Evolutionary conservation across 2,329 filamentous ascomycete species (phyloP).

Genomic region (Colletotrichum spinosum): DNA sequence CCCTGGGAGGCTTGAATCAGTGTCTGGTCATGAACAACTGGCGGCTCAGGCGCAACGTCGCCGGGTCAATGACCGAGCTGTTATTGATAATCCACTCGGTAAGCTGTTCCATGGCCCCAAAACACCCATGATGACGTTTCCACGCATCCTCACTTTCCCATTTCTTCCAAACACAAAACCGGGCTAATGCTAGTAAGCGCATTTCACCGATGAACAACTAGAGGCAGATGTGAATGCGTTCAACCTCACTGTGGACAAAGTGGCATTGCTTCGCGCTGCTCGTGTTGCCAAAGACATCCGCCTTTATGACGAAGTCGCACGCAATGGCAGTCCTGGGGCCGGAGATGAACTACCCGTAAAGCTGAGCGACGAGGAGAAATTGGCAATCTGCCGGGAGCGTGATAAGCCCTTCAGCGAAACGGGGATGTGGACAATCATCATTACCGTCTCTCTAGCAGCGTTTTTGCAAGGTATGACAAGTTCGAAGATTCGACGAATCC

Average conservation of each 20-base stretch:
- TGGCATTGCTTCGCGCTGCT: constrained; percentile 51
- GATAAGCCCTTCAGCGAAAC: constrained; percentile 53
- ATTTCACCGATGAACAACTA: constrained; percentile 52
- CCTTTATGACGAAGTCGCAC: constrained; percentile 52
- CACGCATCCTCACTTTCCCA: neutral
- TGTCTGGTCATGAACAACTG: constrained; percentile 37
- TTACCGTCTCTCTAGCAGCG: constrained; percentile 57
- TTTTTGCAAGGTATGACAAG: constrained; percentile 50
- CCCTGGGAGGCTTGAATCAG: constrained; percentile 31
- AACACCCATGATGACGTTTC: too few relatives aligned
- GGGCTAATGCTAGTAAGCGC: constrained; percentile 43
- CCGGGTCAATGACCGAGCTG: constrained; percentile 46
- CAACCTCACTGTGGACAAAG: constrained; percentile 46
- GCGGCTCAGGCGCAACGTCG: constrained; percentile 43
- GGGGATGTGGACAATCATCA: constrained; percentile 53
- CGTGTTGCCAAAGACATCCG: constrained; percentile 54
- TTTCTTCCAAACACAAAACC: neutral
- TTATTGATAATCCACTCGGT: constrained; percentile 53
- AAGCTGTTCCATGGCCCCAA: neutral
- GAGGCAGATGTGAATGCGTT: constrained; percentile 50
- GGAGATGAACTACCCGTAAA: constrained; percentile 45
- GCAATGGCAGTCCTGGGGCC: constrained; percentile 40
- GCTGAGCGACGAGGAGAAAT: constrained; percentile 49
- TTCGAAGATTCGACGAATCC: neutral
- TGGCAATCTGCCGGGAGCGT: constrained; percentile 50